Conservation (phyloP, 352 stramenopile genomes). For the Pythium biforme region DNA sequence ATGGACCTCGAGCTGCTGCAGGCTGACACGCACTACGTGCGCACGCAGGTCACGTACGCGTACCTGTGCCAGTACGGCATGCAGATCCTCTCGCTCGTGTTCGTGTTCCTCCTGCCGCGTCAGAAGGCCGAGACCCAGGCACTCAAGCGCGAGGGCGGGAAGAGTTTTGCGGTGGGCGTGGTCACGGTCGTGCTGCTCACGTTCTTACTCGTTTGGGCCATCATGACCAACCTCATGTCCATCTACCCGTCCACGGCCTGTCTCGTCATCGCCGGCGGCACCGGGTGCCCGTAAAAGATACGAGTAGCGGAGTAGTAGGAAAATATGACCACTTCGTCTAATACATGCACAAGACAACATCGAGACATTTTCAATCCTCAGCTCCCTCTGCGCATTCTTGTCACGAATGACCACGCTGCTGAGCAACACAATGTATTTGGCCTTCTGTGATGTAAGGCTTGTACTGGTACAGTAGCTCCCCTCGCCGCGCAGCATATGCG, state of each 20-base stretch:
- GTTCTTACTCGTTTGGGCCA: slow-evolving; percentile 28
- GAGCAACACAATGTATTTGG: no score
- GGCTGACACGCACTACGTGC: slow-evolving; percentile 22
- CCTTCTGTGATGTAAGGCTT: no score
- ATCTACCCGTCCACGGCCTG: slow-evolving; percentile 35
- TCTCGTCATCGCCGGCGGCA: slow-evolving; percentile 31
- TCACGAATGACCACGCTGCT: no score
- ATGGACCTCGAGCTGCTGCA: slow-evolving; percentile 24
- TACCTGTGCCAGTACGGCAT: slow-evolving; percentile 32
- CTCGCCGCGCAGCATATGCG: no score
- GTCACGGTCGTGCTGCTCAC: slow-evolving; percentile 26
- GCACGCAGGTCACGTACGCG: slow-evolving; percentile 31
- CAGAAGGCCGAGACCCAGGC: slow-evolving; percentile 35
- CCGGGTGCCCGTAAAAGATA: slow-evolving; percentile 18
- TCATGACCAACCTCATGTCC: slow-evolving; percentile 40
- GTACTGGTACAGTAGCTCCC: no score
- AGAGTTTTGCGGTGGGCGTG: slow-evolving; percentile 23
- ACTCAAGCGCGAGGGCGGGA: slow-evolving; percentile 30
- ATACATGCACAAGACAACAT: background rate
- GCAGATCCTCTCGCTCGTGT: slow-evolving; percentile 31
- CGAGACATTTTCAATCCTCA: no score
- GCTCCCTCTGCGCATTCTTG: no score
- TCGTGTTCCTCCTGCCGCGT: slow-evolving; percentile 28
- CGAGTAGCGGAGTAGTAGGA: background rate
- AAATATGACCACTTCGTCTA: background rate